Evolutionary conservation across 2,329 filamentous ascomycete genomes (phyloP).

Genomic region (Aspergillus sp.): DNA sequence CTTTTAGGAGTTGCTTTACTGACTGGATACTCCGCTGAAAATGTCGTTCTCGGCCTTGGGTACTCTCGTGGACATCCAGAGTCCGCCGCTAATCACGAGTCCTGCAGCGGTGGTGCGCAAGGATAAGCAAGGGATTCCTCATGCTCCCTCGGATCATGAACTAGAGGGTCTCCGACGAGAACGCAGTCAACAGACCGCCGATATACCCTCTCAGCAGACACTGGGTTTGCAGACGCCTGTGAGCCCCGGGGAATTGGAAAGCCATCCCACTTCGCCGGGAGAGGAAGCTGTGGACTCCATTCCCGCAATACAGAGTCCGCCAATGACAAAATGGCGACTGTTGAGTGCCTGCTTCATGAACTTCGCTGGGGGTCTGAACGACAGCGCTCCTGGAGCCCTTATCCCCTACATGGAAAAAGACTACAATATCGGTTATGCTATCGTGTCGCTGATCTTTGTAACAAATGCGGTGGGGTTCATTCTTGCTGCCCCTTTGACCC

Average conservation of each 20-base stretch:
- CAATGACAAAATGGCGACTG: constrained; percentile 68
- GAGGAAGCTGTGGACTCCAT: constrained; percentile 28
- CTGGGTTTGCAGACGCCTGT: constrained; percentile 12
- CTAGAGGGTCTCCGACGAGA: constrained; percentile 22
- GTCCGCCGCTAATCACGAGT: constrained; percentile 34
- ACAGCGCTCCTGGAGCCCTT: constrained; percentile 73
- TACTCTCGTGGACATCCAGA: constrained; percentile 47
- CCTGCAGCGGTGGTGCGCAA: constrained; percentile 41
- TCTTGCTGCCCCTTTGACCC: constrained; percentile 68
- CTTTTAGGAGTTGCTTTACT: background rate
- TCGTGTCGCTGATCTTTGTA: constrained; percentile 81
- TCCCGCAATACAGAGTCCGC: constrained; percentile 14
- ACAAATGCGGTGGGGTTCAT: constrained; percentile 77
- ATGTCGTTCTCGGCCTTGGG: constrained; percentile 43
- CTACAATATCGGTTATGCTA: constrained; percentile 73
- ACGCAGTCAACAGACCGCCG: background rate
- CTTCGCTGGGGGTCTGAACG: constrained; percentile 71
- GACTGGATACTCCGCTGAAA: constrained; percentile 7
- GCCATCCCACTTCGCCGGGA: constrained; percentile 14
- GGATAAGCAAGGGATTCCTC: constrained; percentile 21
- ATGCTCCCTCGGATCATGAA: constrained; percentile 26
- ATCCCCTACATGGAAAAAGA: constrained; percentile 79
- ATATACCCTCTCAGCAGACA: background rate
- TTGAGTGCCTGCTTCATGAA: constrained; percentile 65
- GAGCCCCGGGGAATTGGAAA: constrained; percentile 31